Percentiles rank a stretch among this genome's conserved stretches.
These are phyloP conservation scores for Leccinum subgranulosum DNA, from an alignment of 768 basidiomycete genomes.

Conservation along the genomic window DNA sequence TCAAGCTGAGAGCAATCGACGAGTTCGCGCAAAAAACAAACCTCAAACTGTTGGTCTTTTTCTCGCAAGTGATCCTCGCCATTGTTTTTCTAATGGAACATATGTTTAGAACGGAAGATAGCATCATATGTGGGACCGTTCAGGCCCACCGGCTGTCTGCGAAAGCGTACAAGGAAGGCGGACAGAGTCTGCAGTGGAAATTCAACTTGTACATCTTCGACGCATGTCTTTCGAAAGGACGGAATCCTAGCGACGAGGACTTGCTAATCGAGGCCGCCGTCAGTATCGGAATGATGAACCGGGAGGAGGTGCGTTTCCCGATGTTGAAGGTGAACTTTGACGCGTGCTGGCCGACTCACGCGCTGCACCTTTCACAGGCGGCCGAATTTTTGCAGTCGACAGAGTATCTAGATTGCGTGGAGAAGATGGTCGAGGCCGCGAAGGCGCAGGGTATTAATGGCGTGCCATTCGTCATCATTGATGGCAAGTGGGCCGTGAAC, in stretches of 20 bases:
- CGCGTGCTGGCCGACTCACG: background rate
- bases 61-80: background rate
- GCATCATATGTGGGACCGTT: constrained; percentile 36
- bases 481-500: constrained; percentile 42
- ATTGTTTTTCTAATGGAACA: background rate
- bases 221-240: constrained; percentile 36
- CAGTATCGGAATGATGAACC: constrained; percentile 33
- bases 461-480: constrained; percentile 49
- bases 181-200: constrained; percentile 34
- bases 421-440: constrained; percentile 37
- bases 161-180: constrained; percentile 38
- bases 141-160: constrained; percentile 42
- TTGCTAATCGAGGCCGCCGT: constrained; percentile 37
- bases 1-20: constrained; percentile 19
- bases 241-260: constrained; percentile 33
- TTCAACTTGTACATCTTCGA: constrained; percentile 38
- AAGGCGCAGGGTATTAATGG: constrained; percentile 43
- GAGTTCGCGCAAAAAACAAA: constrained; percentile 26
- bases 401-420: constrained; percentile 37
- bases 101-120: constrained; percentile 33
- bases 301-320: constrained; percentile 29
- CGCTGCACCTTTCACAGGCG: constrained; percentile 28
- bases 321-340: background rate
- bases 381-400: constrained; percentile 37
- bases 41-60: constrained; percentile 22